These are phyloP conservation scores for Pulveroboletus ravenelii DNA, from an alignment of 768 basidiomycete species.

Conservation along the genomic window DNA sequence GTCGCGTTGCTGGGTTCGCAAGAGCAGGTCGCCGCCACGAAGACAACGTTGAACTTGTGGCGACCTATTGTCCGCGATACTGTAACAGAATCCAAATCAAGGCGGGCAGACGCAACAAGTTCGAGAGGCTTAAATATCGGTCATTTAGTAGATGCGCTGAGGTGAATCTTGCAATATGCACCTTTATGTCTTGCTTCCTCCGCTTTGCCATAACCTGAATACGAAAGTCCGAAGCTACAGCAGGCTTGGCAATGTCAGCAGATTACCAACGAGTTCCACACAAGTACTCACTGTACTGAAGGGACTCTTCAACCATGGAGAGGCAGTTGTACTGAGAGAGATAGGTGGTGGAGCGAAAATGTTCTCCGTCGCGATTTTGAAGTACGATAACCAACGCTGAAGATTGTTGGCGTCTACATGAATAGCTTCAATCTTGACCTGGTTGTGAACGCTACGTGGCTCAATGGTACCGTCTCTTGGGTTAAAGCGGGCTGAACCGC, in stretches of 20 bases:
- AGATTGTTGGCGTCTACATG: conserved; percentile 44
- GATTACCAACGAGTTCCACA: not conserved
- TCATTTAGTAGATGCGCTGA: not conserved
- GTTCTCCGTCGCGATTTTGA: conserved; percentile 6
- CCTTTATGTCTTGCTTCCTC: conserved; percentile 18
- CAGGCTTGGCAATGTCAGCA: conserved; percentile 17
- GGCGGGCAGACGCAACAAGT: conserved; percentile 36
- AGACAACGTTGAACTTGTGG: conserved; percentile 39
- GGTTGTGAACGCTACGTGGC: conserved; percentile 46
- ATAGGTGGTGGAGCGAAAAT: not conserved
- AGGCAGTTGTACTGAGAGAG: conserved; percentile 5
- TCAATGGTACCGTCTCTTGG: conserved; percentile 54
- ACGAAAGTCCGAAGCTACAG: conserved; percentile 12
- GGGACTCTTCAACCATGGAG: conserved; percentile 28
- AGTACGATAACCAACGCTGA: conserved; percentile 10
- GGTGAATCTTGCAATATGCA: conserved; percentile 2
- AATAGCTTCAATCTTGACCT: conserved; percentile 43
- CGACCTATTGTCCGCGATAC: conserved; percentile 35
- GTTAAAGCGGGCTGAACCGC: conserved; percentile 51
- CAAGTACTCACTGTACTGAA: conserved; percentile 20
- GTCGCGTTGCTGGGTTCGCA: conserved; percentile 47
- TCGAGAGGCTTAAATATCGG: conserved; percentile 15
- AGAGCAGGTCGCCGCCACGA: conserved; percentile 38
- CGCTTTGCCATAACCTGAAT: conserved; percentile 9
- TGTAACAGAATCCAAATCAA: conserved; percentile 46